A percentile compares a stretch with the other conserved stretches of the same genome.
Conservation (phyloP, 371 early-diverging fungal genomes). For the Mucor saturninus region DNA sequence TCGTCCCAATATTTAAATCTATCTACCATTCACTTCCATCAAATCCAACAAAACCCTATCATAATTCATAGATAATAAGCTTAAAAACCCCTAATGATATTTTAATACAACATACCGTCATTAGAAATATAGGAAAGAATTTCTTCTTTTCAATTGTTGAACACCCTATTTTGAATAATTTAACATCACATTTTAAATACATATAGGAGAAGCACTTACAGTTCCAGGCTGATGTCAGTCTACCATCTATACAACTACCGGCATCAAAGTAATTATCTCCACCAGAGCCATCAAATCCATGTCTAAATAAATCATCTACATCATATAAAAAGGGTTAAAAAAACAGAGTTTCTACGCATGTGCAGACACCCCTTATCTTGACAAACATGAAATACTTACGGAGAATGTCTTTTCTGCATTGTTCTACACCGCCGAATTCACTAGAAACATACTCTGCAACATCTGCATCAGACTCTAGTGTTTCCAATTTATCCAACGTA, state of each 20-base stretch:
- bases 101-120: conserved; percentile 55
- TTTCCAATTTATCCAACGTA: conserved; percentile 76
- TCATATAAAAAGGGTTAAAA: neutral
- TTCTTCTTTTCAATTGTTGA: conserved; percentile 91
- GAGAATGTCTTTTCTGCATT: conserved; percentile 75
- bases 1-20: neutral
- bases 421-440: conserved; percentile 70
- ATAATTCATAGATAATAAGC: neutral
- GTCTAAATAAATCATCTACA: conserved; percentile 91
- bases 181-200: neutral
- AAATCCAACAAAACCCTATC: conserved; percentile 79
- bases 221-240: conserved; percentile 95
- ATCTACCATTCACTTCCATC: conserved; percentile 69
- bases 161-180: conserved; percentile 63
- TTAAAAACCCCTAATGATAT: neutral
- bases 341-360: no score
- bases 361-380: neutral
- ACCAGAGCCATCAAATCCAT: conserved; percentile 96
- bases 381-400: conserved; percentile 26
- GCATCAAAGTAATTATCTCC: conserved; percentile 95
- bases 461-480: conserved; percentile 56
- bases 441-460: conserved; percentile 69
- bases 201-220: conserved; percentile 39
- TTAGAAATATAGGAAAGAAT: conserved; percentile 89
- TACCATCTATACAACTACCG: conserved; percentile 95